phyloP scores from a whole-genome alignment of 352 stramenopile genomes.

The Elongisporangium undulatum region DNA sequence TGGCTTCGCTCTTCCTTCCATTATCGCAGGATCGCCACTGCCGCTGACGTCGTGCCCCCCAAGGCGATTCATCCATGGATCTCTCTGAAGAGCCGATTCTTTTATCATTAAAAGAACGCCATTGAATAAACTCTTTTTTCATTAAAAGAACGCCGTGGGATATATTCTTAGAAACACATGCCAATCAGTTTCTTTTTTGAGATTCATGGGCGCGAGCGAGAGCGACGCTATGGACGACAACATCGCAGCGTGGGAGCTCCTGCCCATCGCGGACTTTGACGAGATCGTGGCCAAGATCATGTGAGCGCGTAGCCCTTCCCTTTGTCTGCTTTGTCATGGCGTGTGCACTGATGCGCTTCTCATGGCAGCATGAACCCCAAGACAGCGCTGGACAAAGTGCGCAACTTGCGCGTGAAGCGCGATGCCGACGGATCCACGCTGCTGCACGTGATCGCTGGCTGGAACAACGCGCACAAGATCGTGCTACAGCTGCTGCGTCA shows the following conservation, averaged over 20 bases:
- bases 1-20: not conserved
- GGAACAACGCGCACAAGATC: constrained; percentile 50
- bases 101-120: too few relatives aligned
- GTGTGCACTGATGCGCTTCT: not conserved
- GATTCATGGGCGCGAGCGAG: not conserved
- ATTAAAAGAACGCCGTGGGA: not conserved
- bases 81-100: too few relatives aligned
- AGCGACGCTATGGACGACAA: constrained; percentile 2
- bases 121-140: too few relatives aligned
- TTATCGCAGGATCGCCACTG: not conserved
- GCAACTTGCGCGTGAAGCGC: constrained; percentile 20
- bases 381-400: constrained; percentile 20
- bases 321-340: not conserved
- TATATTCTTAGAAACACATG: not conserved
- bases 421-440: constrained; percentile 47
- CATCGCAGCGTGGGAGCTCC: constrained; percentile 21
- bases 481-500: constrained; percentile 32
- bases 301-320: constrained; percentile 15
- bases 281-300: constrained; percentile 44
- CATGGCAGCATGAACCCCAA: constrained; percentile 32
- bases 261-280: constrained; percentile 39
- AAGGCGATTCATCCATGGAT: not conserved
- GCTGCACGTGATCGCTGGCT: constrained; percentile 48
- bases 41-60: not conserved
- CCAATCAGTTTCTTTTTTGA: not conserved